These are phyloP conservation scores for Suaeda aralocaspica DNA, from an alignment of 148 eudicot genomes.

Conservation along the genomic window DNA sequence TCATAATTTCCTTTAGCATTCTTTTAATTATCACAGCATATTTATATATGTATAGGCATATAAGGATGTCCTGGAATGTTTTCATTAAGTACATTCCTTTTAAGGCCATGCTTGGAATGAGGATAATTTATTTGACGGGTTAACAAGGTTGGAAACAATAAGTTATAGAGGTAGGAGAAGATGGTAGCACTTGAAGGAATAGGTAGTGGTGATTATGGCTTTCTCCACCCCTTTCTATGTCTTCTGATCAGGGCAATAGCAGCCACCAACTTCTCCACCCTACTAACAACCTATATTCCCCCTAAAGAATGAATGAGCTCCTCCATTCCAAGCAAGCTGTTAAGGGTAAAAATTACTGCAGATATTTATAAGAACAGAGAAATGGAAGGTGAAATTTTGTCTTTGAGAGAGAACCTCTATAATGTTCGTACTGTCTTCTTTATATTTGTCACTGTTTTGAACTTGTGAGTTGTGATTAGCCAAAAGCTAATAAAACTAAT, in stretches of 20 bases:
- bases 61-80: slow-evolving; percentile 8
- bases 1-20: slow-evolving; percentile 8
- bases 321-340: not conserved
- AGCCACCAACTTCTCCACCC: not conserved
- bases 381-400: slow-evolving; percentile 6
- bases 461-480: not conserved
- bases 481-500: too few relatives aligned
- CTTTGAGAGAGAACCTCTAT: not conserved
- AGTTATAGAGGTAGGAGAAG: not conserved
- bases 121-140: not conserved
- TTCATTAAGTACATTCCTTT: not conserved
- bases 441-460: not conserved
- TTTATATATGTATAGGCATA: slow-evolving; percentile 24
- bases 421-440: not conserved
- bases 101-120: slow-evolving; percentile 4
- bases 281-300: not conserved
- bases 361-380: not conserved
- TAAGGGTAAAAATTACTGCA: not conserved
- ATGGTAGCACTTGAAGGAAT: not conserved
- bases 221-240: not conserved
- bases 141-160: not conserved
- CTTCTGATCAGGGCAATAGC: not conserved
- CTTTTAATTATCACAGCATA: slow-evolving; percentile 16
- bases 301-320: not conserved
- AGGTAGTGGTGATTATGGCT: not conserved